phyloP scores from a whole-genome alignment of 2,329 filamentous ascomycete genomes.

The Biscogniauxia marginata region DNA sequence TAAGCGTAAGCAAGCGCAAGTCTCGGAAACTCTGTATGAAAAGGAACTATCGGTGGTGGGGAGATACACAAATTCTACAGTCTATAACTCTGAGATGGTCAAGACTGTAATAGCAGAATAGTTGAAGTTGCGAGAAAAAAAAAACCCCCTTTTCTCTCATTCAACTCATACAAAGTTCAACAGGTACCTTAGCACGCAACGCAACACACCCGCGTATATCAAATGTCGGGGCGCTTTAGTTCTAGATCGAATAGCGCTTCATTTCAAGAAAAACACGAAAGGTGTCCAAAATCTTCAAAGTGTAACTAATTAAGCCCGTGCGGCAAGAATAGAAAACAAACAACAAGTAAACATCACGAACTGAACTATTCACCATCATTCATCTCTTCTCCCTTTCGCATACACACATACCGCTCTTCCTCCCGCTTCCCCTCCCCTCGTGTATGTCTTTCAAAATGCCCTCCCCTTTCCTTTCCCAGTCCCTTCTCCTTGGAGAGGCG shows the following conservation, averaged over 20 bases:
- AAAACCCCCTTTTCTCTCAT: too few species aligned
- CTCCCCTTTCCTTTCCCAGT: slow-evolving; percentile 27
- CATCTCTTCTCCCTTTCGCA: neutral
- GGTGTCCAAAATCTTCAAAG: neutral
- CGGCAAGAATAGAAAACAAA: slow-evolving; percentile 1
- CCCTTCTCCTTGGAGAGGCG: slow-evolving; percentile 21
- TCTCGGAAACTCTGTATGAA: too few species aligned
- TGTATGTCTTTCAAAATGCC: slow-evolving; percentile 8
- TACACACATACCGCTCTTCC: slow-evolving; percentile 11
- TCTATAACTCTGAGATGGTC: too few species aligned
- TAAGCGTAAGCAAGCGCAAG: neutral
- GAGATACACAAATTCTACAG: too few species aligned
- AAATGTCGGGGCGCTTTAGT: too few species aligned
- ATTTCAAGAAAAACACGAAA: neutral
- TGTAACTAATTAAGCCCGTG: neutral
- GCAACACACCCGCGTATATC: too few species aligned
- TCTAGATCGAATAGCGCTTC: too few species aligned
- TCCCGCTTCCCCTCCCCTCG: neutral
- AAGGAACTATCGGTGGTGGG: too few species aligned
- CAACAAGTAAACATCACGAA: slow-evolving; percentile 6
- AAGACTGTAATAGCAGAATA: too few species aligned
- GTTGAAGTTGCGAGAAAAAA: too few species aligned
- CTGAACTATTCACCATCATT: slow-evolving; percentile 1
- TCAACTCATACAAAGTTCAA: too few species aligned
- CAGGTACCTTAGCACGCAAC: too few species aligned